A percentile compares a stretch with the other conserved stretches of the same genome.
Conservation (phyloP, 2,329 filamentous ascomycete species). For the Colletotrichum sp. region DNA sequence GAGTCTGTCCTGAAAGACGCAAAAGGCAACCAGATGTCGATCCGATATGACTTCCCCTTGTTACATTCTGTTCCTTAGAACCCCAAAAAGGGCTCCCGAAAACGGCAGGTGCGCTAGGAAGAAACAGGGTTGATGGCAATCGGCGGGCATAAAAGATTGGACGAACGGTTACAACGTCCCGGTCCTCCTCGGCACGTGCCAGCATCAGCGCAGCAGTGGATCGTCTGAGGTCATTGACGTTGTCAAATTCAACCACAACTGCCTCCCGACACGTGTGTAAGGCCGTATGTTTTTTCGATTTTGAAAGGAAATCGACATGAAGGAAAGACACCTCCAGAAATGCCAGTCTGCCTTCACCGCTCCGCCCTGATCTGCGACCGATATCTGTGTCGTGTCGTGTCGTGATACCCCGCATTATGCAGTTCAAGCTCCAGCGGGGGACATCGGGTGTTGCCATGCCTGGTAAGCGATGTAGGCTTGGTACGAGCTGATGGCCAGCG, state of each 20-base stretch:
- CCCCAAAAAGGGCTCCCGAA: not conserved
- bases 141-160: not conserved
- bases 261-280: not conserved
- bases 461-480: slow-evolving; percentile 27
- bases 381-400: not conserved
- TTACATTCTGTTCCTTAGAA: not conserved
- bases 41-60: not conserved
- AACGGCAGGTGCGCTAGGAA: not conserved
- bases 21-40: not conserved
- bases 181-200: not conserved
- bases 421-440: not conserved
- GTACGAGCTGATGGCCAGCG: slow-evolving; percentile 20
- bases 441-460: slow-evolving; percentile 25
- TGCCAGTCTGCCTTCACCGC: not conserved
- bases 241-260: not conserved
- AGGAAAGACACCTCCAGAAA: not conserved
- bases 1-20: not conserved
- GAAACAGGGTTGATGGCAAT: not conserved
- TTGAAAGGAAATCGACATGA: not conserved
- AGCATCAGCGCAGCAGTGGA: not conserved
- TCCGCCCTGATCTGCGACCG: not conserved
- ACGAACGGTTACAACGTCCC: not conserved
- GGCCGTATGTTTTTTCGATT: not conserved
- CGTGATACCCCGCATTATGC: no score
- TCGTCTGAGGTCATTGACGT: not conserved